Conservation (phyloP, 2,329 filamentous ascomycete species). For the Orbilia quercus region DNA sequence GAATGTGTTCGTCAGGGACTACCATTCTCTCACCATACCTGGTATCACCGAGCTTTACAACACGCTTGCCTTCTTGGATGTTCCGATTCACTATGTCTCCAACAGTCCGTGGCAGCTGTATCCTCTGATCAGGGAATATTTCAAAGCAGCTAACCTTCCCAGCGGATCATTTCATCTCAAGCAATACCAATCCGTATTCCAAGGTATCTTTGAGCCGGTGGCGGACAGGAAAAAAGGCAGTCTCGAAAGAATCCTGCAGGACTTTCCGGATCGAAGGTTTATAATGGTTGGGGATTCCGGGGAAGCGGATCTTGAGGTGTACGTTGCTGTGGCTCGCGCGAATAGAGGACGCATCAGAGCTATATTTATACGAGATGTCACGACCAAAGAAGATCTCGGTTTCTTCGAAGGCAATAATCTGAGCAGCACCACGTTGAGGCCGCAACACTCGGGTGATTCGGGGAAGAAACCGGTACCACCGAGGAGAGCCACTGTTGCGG, state of each 20-base stretch:
- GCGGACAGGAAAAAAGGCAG: conserved; percentile 93
- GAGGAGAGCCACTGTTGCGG: conserved; percentile 57
- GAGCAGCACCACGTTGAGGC: conserved; percentile 20
- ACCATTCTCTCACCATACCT: conserved; percentile 82
- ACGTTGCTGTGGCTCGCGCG: conserved; percentile 87
- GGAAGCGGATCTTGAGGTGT: conserved; percentile 95
- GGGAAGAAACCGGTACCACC: conserved; percentile 17
- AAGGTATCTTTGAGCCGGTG: conserved; percentile 97
- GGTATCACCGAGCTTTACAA: conserved; percentile 93
- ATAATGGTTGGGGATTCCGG: conserved; percentile 94
- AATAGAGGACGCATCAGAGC: conserved; percentile 85
- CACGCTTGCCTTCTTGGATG: conserved; percentile 79
- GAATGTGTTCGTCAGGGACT: conserved; percentile 90
- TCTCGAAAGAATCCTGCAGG: conserved; percentile 82
- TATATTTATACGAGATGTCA: conserved; percentile 95
- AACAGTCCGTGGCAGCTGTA: conserved; percentile 99
- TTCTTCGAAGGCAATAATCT: conserved; percentile 76
- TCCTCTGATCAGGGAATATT: conserved; percentile 82
- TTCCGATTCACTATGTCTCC: conserved; percentile 96
- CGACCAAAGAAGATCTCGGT: conserved; percentile 74
- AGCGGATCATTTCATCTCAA: conserved; percentile 93
- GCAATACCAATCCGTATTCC: conserved; percentile 95
- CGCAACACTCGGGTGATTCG: conserved; percentile 35
- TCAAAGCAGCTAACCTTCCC: conserved; percentile 81
- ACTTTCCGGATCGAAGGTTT: conserved; percentile 90